These are phyloP conservation scores for Fusarium marasasianum DNA, from an alignment of 2,329 filamentous ascomycete genomes.

Conservation along the genomic window DNA sequence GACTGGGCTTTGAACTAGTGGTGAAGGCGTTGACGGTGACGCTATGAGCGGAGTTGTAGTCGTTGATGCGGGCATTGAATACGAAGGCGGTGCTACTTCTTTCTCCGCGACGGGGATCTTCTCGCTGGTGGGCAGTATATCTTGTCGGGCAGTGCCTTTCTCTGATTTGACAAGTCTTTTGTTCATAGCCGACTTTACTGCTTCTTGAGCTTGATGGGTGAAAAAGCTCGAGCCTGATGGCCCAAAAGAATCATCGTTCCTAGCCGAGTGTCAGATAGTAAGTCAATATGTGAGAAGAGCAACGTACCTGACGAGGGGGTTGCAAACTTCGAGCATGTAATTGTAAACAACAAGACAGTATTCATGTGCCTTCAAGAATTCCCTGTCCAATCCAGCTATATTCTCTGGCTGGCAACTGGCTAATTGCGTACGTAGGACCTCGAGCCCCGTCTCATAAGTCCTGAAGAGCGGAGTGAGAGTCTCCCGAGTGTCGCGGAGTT, in stretches of 20 bases:
- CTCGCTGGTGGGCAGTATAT: too few species aligned
- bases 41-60: fast-evolving
- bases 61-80: not conserved
- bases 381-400: not conserved
- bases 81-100: not conserved
- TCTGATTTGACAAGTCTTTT: not conserved
- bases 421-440: not conserved
- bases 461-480: not conserved
- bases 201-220: not conserved
- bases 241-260: not conserved
- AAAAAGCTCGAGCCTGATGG: not conserved
- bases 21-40: not conserved
- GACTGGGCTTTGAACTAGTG: not conserved
- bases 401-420: not conserved
- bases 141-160: not conserved
- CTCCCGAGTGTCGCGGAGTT: not conserved
- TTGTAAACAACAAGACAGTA: not conserved
- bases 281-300: fast-evolving
- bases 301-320: not conserved
- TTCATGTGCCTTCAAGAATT: not conserved
- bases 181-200: not conserved
- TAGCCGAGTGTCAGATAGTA: not conserved
- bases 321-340: not conserved
- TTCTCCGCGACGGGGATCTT: not conserved
- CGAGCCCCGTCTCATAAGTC: not conserved